Base-by-base conservation (phyloP, 164 flowering plant genomes). In the Berberis vulgaris region DNA sequence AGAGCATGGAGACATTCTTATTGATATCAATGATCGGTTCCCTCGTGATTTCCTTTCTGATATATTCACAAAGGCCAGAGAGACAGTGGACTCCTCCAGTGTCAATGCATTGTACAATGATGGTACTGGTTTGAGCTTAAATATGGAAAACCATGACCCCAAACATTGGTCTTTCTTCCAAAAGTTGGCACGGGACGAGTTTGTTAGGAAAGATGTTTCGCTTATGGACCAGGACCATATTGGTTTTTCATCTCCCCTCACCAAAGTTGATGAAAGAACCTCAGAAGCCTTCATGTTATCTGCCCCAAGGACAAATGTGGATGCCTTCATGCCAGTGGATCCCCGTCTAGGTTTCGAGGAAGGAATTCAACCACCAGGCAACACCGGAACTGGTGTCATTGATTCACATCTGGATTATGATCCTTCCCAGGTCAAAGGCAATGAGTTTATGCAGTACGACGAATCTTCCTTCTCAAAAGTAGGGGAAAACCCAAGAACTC, bases 161-260 rank as follows among this genome's bases (percentile, higher is more conserved):
- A 78, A 88, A 69, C 85, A 64, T 64, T 91, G 99, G 98, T 95
- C 99, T 43, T 91, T 82, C 70, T 88, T 95, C 71, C 96, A 86
- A 60, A 85, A 87, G 54, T 77, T 95, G 74, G 99, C 86, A 43
- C 85, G 78, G 65, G 83, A 76, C 67, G 84, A 78, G 44, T 80
- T 77, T 74, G 67, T 46, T 46, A 67, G 78, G 64, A 85, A 77
- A 43, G 92, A 86, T 77, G 82, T 81, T 72, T 93, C 98, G 61
- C 85, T 86, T 57, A 83, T 88, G 71, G 97, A 94, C 71, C 89
- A 88, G 72, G 89, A 84, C 70, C 88, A 83, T 72, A 67, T 71
- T 74, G 80, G 72, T 13, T 82, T 81, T 70, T 63, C 88, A 54
- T 58, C 88, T 59, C 70, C 75, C 6, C 76, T 74, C 61, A 54